Percentiles rank a stretch among this genome's conserved stretches.
Conservation (phyloP, 176 grass and related monocot genomes). For the Triticum aestivum region IWGSC_CS_RefSeq_v2.1 NC_057795.1:154451385-154451884, state of each 20-base stretch:
- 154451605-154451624: not conserved
- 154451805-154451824: not conserved
- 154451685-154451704: slow-evolving; percentile 1
- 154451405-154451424: not conserved
- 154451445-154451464: slow-evolving; percentile 1
- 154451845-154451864: no score
- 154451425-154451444: not conserved
- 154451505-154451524: not conserved
- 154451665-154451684: not conserved
- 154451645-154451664: not conserved
- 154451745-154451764: not conserved
- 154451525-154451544: not conserved
- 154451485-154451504: not conserved
- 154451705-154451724: not conserved
- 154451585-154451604: not conserved
- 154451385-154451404: not conserved
- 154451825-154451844: no score
- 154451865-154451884: no score
- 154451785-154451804: not conserved
- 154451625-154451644: not conserved
- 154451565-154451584: not conserved
- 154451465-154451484: not conserved
- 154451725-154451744: not conserved
- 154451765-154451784: not conserved
- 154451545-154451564: not conserved